Evolutionary conservation across 352 stramenopile genomes (phyloP).

Genomic region (Pythium coloratum): DNA sequence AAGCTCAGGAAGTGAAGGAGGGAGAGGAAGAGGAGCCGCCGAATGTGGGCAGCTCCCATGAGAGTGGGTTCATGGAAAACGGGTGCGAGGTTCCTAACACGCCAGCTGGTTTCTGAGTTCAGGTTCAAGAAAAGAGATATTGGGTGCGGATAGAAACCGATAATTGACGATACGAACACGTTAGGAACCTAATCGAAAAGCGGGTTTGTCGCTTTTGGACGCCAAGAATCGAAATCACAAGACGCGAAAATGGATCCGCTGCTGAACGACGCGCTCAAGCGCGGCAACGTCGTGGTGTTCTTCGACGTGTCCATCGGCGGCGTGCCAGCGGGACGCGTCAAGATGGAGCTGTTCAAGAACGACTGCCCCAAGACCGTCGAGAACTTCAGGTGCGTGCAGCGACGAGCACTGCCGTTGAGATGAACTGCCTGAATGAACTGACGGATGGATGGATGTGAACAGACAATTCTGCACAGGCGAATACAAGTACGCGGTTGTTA

Average conservation of each 20-base stretch:
- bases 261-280: slow-evolving; percentile 90
- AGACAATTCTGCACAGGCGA: slow-evolving; percentile 97
- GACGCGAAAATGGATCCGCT: slow-evolving; percentile 77
- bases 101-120: neutral
- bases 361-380: slow-evolving; percentile 95
- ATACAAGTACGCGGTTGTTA: slow-evolving; percentile 90
- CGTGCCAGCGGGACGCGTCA: slow-evolving; percentile 88
- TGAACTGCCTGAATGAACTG: neutral
- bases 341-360: slow-evolving; percentile 96
- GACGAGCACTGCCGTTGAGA: neutral
- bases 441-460: slow-evolving; percentile 6
- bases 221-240: neutral
- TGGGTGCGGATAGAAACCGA: neutral
- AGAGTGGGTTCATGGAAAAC: slow-evolving; percentile 7
- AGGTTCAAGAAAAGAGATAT: neutral
- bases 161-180: neutral
- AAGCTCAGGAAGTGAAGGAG: neutral
- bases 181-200: neutral
- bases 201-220: neutral
- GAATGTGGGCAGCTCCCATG: no score
- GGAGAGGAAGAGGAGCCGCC: neutral
- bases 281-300: slow-evolving; percentile 95
- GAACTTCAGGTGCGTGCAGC: slow-evolving; percentile 87
- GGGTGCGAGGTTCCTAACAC: slow-evolving; percentile 3
- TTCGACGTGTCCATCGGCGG: slow-evolving; percentile 92